Percentiles rank a stretch among this genome's conserved stretches.
Evolutionary conservation across 768 basidiomycete genomes (phyloP).

Genomic region (Mycena floridula): DNA sequence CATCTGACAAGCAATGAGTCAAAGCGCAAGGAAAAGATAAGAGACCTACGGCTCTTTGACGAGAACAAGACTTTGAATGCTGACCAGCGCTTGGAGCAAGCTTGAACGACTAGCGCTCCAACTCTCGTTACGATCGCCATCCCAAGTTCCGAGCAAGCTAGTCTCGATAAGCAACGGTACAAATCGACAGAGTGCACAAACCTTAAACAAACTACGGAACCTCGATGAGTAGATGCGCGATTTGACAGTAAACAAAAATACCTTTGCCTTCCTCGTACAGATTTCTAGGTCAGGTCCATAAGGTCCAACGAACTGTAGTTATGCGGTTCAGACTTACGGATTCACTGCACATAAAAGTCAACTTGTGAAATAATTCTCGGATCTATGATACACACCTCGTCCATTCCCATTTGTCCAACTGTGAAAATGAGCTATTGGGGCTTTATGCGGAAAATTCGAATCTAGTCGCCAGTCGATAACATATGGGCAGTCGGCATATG

Average conservation of each 20-base stretch:
- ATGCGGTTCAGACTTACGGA: too few relatives aligned
- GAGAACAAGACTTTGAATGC: constrained; percentile 89
- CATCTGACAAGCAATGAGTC: constrained; percentile 38
- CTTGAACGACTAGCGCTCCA: constrained; percentile 86
- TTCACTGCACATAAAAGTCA: constrained; percentile 44
- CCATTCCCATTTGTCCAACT: constrained; percentile 96
- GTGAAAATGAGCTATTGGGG: constrained; percentile 84
- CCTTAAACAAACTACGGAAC: too few relatives aligned
- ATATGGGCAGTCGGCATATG: constrained; percentile 93
- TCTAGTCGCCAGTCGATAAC: constrained; percentile 92
- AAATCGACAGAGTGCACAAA: too few relatives aligned
- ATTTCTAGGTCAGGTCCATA: constrained; percentile 44
- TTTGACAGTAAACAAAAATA: constrained; percentile 88
- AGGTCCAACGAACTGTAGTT: background rate
- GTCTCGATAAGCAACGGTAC: too few relatives aligned
- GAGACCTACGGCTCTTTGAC: constrained; percentile 82
- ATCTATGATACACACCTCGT: constrained; percentile 41
- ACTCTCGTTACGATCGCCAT: constrained; percentile 79
- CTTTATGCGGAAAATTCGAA: constrained; percentile 75
- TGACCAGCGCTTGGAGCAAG: constrained; percentile 86
- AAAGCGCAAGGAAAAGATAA: background rate
- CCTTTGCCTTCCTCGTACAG: constrained; percentile 92
- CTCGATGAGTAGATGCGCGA: too few relatives aligned
- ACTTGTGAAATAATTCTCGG: background rate
- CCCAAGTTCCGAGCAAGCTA: constrained; percentile 91